Conservation (phyloP, 139 green algal species). For the Chlorella sp. region DNA sequence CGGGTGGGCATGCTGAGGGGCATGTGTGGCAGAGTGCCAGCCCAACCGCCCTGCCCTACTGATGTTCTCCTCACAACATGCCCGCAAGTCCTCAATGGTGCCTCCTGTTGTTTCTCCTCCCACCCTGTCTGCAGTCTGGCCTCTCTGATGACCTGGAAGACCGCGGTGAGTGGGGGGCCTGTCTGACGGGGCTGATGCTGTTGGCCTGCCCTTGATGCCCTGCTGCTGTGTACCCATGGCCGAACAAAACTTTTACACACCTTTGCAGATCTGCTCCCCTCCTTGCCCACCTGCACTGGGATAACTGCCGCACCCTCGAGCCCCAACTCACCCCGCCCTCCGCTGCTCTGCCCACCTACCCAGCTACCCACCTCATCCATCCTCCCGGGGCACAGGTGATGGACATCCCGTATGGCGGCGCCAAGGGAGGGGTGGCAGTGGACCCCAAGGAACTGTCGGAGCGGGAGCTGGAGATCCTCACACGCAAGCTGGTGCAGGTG, state of each 20-base stretch:
- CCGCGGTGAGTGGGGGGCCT: slow-evolving; percentile 55
- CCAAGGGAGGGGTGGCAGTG: slow-evolving; percentile 84
- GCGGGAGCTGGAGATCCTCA: slow-evolving; percentile 91
- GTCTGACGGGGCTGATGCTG: too few relatives aligned
- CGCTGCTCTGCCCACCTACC: too few relatives aligned
- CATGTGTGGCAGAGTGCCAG: background rate
- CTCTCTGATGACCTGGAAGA: slow-evolving; percentile 97
- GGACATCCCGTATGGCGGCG: slow-evolving; percentile 96
- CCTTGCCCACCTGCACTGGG: too few relatives aligned
- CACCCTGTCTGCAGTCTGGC: slow-evolving; percentile 55
- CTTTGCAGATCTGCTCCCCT: too few relatives aligned
- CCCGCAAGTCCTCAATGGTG: background rate
- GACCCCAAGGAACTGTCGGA: slow-evolving; percentile 75
- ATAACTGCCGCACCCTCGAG: too few relatives aligned
- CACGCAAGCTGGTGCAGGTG: slow-evolving; percentile 88
- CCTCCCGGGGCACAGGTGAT: slow-evolving; percentile 57
- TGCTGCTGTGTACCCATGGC: too few relatives aligned
- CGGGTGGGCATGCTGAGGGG: background rate
- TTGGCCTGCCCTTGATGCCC: too few relatives aligned
- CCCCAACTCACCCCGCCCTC: too few relatives aligned
- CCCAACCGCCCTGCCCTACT: too few relatives aligned
- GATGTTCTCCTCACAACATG: background rate
- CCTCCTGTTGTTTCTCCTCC: background rate
- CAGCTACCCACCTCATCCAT: too few relatives aligned
- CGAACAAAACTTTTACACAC: too few relatives aligned